Evolutionary conservation across 148 eudicot species (phyloP), one percentile per base, ranked within the genome.

Genomic region (Beta vulgaris): DNA sequence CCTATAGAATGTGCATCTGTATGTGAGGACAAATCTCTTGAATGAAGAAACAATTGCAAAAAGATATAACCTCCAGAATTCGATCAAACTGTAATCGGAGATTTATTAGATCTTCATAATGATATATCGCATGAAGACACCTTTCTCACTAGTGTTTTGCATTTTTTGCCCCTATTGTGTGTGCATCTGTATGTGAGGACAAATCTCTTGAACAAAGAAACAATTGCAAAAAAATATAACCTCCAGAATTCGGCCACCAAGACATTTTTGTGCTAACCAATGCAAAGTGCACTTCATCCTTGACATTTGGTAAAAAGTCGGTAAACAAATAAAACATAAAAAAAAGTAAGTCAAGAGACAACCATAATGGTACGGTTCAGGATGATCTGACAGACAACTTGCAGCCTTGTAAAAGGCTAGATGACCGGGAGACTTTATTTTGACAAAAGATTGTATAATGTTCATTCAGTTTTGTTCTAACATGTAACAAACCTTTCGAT

Each of bases 61-160:
- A 3, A 60, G 26, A 9, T 3, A 26, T 11, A 7, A 8, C 37
- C 55, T 10, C 25, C 39, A n/a, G n/a, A n/a, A n/a, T n/a, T n/a
- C n/a, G n/a, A 86, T 96, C 99, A 79, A 96, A 98, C 99, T 96
- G 90, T 36, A 80, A 77, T 77, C 31, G 67, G 68, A 53, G 25
- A 69, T 12, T 0, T 21, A 70, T 25, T 42, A 37, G 44, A 18
- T 23, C 23, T 29, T 72, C 44, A 37, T 12, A 23, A 46, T 42
- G 40, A 51, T 36, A 23, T 25, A 4, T 37, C 70, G 26, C 12
- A 26, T 31, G 25, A 63, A 19, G 16, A 29, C 6, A 31, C 16
- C 14, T 57, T n/a, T 19, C 29, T 9, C 21, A 8, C 32, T 1
- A 31, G 43, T 9, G 40, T 40, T 63, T 19, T 34, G 10, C 28